Evolutionary conservation across 805 yeast genomes (phyloP).

Genomic region (Zygosaccharomyces rouxii): DNA sequence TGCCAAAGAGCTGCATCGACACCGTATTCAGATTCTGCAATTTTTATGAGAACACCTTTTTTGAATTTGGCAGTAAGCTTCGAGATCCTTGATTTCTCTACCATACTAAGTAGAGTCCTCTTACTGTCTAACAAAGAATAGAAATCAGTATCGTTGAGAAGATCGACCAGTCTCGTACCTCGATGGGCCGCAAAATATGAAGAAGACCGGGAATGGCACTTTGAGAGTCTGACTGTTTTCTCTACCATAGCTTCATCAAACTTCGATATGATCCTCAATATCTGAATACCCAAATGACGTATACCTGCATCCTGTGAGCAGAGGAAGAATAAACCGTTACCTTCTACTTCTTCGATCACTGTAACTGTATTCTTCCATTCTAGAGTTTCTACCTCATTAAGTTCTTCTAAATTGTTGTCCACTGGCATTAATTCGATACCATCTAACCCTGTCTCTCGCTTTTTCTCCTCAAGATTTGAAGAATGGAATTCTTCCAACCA

Average conservation of each 20-base stretch:
- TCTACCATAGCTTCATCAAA: constrained; percentile 81
- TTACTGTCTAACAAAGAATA: constrained; percentile 52
- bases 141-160: constrained; percentile 67
- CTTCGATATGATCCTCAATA: constrained; percentile 72
- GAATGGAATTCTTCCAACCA: constrained; percentile 70
- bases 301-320: constrained; percentile 81
- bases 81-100: constrained; percentile 69
- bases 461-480: constrained; percentile 30
- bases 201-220: constrained; percentile 49
- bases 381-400: constrained; percentile 50
- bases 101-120: constrained; percentile 54
- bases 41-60: constrained; percentile 61
- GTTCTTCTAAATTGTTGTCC: constrained; percentile 21
- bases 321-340: constrained; percentile 86
- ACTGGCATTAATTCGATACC: constrained; percentile 27
- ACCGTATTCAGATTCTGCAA: constrained; percentile 91
- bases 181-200: constrained; percentile 70
- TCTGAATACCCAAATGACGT: constrained; percentile 69
- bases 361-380: constrained; percentile 78
- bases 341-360: constrained; percentile 90
- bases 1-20: constrained; percentile 97
- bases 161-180: constrained; percentile 71
- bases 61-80: constrained; percentile 55
- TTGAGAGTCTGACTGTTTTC: constrained; percentile 31
- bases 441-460: constrained; percentile 33